phyloP scores from a whole-genome alignment of 2,329 filamentous ascomycete species.

The Aureobasidium sp. region DNA sequence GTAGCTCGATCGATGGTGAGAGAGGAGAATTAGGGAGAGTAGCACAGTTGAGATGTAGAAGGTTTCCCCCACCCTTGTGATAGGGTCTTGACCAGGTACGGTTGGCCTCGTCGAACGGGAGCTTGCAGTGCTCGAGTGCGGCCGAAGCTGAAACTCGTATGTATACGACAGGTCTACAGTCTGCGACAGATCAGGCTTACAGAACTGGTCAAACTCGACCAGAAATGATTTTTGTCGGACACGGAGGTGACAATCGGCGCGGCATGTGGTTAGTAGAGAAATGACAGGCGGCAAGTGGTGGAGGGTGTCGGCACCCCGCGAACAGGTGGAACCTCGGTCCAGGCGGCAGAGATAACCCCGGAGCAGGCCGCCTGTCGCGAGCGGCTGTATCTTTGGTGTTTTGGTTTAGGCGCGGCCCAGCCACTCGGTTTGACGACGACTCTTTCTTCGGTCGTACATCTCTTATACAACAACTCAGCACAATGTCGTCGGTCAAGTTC shows the following conservation, averaged over 20 bases:
- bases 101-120: not conserved
- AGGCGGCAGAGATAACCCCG: not conserved
- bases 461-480: not conserved
- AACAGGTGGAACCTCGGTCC: constrained; percentile 3
- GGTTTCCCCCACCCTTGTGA: constrained; percentile 7
- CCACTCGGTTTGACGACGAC: not conserved
- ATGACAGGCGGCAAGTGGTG: not conserved
- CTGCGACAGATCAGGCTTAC: too few relatives aligned
- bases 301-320: not conserved
- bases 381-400: not conserved
- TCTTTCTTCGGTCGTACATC: not conserved
- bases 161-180: too few relatives aligned
- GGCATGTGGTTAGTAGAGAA: not conserved
- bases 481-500: constrained; percentile 32
- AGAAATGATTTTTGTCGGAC: too few relatives aligned
- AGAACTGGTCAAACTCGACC: too few relatives aligned
- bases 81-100: not conserved
- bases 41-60: constrained; percentile 8
- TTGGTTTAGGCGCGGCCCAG: constrained; percentile 1
- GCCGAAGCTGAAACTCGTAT: not conserved
- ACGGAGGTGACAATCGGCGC: not conserved
- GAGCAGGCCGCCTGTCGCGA: constrained; percentile 1
- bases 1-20: not conserved
- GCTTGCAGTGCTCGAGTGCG: not conserved
- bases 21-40: not conserved